A percentile compares a stretch with the other conserved stretches of the same genome.
Conservation (phyloP, 2,329 filamentous ascomycete genomes). For the Penicillium sp. region DNA sequence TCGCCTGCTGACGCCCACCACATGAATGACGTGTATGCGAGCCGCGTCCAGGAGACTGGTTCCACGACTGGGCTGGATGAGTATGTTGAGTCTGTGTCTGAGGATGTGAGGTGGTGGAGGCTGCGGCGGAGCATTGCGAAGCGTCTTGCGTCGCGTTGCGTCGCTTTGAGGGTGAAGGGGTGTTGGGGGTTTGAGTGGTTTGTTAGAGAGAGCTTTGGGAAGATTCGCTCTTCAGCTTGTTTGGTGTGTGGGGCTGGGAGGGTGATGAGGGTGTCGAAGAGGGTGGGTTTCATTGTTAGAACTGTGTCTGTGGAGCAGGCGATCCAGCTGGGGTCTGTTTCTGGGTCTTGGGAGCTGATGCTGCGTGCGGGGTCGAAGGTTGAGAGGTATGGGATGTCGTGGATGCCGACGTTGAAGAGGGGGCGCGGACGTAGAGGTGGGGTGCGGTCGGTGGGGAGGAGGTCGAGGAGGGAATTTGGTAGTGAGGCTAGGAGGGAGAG, state of each 20-base stretch:
- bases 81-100: constrained; percentile 43
- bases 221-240: constrained; percentile 62
- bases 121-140: constrained; percentile 70
- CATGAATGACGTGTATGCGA: constrained; percentile 64
- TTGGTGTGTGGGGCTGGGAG: constrained; percentile 67
- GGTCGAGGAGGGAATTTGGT: constrained; percentile 69
- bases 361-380: constrained; percentile 57
- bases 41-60: constrained; percentile 59
- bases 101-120: constrained; percentile 46
- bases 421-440: constrained; percentile 69
- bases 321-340: constrained; percentile 69
- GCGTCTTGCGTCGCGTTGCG: constrained; percentile 83
- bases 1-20: constrained; percentile 70
- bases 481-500: constrained; percentile 91
- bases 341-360: constrained; percentile 36
- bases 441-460: constrained; percentile 64
- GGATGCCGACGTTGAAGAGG: constrained; percentile 90
- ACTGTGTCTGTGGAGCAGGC: constrained; percentile 97
- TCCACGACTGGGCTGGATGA: constrained; percentile 53
- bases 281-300: constrained; percentile 76
- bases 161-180: constrained; percentile 66
- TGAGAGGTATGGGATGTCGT: constrained; percentile 82
- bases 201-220: constrained; percentile 72
- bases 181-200: constrained; percentile 51
- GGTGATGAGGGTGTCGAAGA: constrained; percentile 89